Evolutionary conservation across 2,329 filamentous ascomycete genomes (phyloP).

Genomic region (Phialophora chinensis): DNA sequence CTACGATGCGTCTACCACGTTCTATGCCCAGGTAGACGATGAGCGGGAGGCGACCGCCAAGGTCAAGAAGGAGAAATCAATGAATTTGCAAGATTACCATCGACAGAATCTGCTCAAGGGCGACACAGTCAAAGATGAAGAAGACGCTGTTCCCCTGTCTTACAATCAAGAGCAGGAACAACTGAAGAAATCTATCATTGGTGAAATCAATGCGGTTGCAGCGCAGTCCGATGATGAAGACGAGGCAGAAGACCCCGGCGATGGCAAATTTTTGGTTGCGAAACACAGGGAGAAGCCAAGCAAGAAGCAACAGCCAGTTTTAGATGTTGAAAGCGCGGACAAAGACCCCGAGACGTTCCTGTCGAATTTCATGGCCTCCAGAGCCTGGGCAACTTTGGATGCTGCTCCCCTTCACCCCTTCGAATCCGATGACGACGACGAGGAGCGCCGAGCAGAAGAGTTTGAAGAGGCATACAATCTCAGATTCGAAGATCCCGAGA

Average conservation of each 20-base stretch:
- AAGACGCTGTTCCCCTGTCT: slow-evolving; percentile 63
- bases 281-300: slow-evolving; percentile 61
- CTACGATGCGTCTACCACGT: slow-evolving; percentile 79
- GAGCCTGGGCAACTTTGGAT: slow-evolving; percentile 79
- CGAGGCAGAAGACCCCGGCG: slow-evolving; percentile 62
- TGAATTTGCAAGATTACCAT: slow-evolving; percentile 89
- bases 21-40: slow-evolving; percentile 72
- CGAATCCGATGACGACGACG: slow-evolving; percentile 86
- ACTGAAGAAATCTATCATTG: slow-evolving; percentile 76
- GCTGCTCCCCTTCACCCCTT: slow-evolving; percentile 74
- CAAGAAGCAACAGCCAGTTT: slow-evolving; percentile 57
- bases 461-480: slow-evolving; percentile 95
- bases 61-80: slow-evolving; percentile 76
- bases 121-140: slow-evolving; percentile 62
- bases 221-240: slow-evolving; percentile 49
- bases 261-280: slow-evolving; percentile 75
- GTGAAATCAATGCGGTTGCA: slow-evolving; percentile 74
- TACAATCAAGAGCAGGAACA: slow-evolving; percentile 89
- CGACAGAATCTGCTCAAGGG: slow-evolving; percentile 84
- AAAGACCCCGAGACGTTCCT: slow-evolving; percentile 89
- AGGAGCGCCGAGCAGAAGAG: slow-evolving; percentile 76
- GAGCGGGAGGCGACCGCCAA: slow-evolving; percentile 46
- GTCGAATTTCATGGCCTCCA: slow-evolving; percentile 92
- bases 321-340: slow-evolving; percentile 76
- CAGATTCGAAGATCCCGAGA: slow-evolving; percentile 89